phyloP scores from a whole-genome alignment of 306 rosid species.

The Glycine latifolia region DNA sequence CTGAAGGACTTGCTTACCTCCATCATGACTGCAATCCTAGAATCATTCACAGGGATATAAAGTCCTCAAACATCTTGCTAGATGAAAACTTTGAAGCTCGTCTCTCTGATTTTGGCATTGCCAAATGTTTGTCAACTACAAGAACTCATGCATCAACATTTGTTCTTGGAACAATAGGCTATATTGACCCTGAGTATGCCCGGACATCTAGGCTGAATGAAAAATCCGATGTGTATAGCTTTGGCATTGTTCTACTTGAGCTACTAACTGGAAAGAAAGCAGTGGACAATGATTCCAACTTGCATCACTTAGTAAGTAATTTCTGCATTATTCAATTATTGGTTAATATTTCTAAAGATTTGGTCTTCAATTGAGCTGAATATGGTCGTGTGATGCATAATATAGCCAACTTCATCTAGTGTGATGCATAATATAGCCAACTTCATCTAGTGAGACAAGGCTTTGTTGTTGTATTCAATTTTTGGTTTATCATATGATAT shows the following conservation, averaged over 20 bases:
- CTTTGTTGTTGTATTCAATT: background rate
- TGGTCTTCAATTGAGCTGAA: background rate
- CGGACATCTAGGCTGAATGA: conserved; percentile 31
- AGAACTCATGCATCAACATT: conserved; percentile 14
- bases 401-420: background rate
- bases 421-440: too few species aligned
- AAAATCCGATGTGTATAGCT: conserved; percentile 33
- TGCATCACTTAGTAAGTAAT: conserved; percentile 2
- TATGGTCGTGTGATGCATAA: background rate
- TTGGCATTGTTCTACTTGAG: conserved; percentile 32
- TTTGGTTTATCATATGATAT: background rate
- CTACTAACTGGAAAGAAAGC: conserved; percentile 30
- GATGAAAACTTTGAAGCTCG: conserved; percentile 34
- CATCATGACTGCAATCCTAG: conserved; percentile 33
- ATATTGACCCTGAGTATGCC: conserved; percentile 33
- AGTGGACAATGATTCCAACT: conserved; percentile 20
- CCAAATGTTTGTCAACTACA: conserved; percentile 26
- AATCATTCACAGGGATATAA: conserved; percentile 21
- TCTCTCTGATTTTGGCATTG: conserved; percentile 28
- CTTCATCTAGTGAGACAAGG: background rate
- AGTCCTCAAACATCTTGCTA: conserved; percentile 24
- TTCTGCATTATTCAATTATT: background rate
- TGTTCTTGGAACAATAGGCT: conserved; percentile 28
- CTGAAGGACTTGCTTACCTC: conserved; percentile 35
- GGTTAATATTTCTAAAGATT: background rate